phyloP scores from a whole-genome alignment of 768 basidiomycete genomes.

The Calvatia gigantea region DNA sequence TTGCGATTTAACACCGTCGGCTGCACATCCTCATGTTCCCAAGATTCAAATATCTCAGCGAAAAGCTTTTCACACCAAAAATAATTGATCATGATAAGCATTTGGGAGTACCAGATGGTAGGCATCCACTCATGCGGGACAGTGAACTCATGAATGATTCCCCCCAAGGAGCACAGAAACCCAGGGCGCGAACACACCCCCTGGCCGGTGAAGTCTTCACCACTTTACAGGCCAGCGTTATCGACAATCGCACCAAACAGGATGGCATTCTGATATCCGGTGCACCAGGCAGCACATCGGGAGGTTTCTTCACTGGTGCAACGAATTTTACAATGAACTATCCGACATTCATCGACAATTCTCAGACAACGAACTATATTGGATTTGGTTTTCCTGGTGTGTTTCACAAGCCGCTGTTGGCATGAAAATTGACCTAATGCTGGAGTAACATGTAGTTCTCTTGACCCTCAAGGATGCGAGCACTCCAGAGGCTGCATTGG shows the following conservation, averaged over 20 bases:
- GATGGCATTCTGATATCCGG: background rate
- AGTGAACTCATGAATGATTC: too few species aligned
- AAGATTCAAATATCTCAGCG: background rate
- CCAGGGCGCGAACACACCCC: too few species aligned
- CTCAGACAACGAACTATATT: background rate
- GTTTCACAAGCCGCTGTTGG: background rate
- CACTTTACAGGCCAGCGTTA: background rate
- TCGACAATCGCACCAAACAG: background rate
- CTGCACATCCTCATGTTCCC: too few species aligned
- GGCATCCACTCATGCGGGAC: too few species aligned
- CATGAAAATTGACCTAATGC: background rate
- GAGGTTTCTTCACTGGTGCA: background rate
- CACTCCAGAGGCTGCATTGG: background rate
- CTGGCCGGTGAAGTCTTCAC: too few species aligned
- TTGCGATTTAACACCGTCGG: too few species aligned
- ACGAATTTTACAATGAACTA: background rate
- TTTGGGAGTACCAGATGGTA: background rate
- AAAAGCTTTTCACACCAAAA: background rate
- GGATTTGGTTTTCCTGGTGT: background rate
- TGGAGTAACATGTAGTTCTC: background rate
- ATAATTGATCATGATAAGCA: background rate
- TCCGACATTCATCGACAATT: background rate
- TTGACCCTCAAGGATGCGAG: background rate
- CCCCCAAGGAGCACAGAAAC: too few species aligned
- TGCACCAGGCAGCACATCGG: too few species aligned